A percentile compares a stretch with the other conserved stretches of the same genome.
These are phyloP conservation scores for Jacaranda copaia DNA, from an alignment of 257 asterid species.

Conservation along the genomic window DNA sequence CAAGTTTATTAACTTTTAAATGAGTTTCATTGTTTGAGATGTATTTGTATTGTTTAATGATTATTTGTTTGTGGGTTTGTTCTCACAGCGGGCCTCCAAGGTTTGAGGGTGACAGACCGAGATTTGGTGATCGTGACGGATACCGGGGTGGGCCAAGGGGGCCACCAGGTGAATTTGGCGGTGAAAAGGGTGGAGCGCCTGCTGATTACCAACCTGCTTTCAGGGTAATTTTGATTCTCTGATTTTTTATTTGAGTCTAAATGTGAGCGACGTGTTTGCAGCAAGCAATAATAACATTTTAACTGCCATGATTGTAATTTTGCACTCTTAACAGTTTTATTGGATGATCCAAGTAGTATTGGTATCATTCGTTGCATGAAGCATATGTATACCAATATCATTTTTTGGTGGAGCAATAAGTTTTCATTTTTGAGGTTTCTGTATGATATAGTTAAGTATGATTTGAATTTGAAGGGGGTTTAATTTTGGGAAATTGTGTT, in stretches of 20 bases:
- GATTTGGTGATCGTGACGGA: constrained; percentile 89
- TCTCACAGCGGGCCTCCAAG: constrained; percentile 81
- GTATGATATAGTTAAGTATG: not conserved
- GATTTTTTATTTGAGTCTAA: not conserved
- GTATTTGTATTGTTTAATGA: not conserved
- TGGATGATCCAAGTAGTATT: not conserved
- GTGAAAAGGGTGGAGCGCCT: constrained; percentile 89
- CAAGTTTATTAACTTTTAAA: not conserved
- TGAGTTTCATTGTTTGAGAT: not conserved
- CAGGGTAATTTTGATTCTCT: constrained; percentile 55
- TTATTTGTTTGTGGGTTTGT: not conserved
- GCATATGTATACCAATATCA: not conserved
- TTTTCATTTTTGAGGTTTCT: not conserved
- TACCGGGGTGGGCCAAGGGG: constrained; percentile 88
- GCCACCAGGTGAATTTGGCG: constrained; percentile 80
- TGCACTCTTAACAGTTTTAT: not conserved
- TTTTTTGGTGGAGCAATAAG: not conserved
- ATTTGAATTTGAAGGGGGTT: not conserved
- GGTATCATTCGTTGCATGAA: not conserved
- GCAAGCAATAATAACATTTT: not conserved
- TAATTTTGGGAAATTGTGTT: not conserved
- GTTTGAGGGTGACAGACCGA: constrained; percentile 83
- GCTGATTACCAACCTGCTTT: constrained; percentile 91
- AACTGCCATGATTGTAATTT: not conserved
- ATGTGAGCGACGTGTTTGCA: not conserved